Conservation (phyloP, 768 basidiomycete species). For the Panaeolus papilionaceus region DNA sequence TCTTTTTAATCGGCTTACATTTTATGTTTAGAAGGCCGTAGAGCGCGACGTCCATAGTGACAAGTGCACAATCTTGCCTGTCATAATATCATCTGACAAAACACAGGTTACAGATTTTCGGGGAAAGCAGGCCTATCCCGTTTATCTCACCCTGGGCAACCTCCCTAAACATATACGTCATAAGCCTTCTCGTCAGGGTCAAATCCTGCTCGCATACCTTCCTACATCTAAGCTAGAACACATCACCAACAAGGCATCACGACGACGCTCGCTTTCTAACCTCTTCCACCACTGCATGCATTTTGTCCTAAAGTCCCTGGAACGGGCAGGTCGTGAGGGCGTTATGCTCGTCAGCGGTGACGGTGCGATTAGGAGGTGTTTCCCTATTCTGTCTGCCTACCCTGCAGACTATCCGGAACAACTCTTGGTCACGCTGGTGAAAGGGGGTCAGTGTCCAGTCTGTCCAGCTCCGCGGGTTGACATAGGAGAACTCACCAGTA, state of each 20-base stretch:
- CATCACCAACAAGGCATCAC: conserved; percentile 31
- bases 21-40: conserved; percentile 27
- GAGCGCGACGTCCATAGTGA: conserved; percentile 23
- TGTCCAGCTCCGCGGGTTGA: conserved; percentile 29
- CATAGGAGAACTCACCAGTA: conserved; percentile 24
- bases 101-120: conserved; percentile 47
- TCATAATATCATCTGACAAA: conserved; percentile 55
- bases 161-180: conserved; percentile 45
- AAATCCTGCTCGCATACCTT: conserved; percentile 46
- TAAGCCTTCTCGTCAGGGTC: conserved; percentile 40
- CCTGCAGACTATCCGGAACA: conserved; percentile 54
- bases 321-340: conserved; percentile 31
- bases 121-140: conserved; percentile 50
- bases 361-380: conserved; percentile 34
- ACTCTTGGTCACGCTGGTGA: conserved; percentile 37
- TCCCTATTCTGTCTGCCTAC: conserved; percentile 47
- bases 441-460: conserved; percentile 34
- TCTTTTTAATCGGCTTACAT: not conserved
- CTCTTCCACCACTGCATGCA: conserved; percentile 46
- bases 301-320: conserved; percentile 37
- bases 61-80: conserved; percentile 43
- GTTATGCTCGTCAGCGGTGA: conserved; percentile 39
- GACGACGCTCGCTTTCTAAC: conserved; percentile 30
- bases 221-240: conserved; percentile 41
- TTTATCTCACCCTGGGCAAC: conserved; percentile 57